Percentiles rank a stretch among this genome's conserved stretches.
phyloP scores from a whole-genome alignment of 139 green algal species.

The Auxenochlorella pyrenoidosa region DNA sequence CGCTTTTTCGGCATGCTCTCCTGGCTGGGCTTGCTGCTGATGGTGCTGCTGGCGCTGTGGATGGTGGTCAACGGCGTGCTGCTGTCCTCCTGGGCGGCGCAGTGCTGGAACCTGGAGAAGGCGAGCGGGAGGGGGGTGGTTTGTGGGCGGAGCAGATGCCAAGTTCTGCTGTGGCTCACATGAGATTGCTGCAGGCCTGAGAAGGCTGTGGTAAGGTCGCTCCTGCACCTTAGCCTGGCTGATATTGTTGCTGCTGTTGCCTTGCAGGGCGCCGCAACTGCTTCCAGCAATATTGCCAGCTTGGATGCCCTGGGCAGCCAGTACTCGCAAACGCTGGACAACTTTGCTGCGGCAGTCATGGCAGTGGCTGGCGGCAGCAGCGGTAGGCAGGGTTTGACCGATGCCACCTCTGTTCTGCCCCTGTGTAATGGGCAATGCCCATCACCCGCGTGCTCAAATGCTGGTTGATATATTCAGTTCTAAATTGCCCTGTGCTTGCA shows the following conservation, averaged over 20 bases:
- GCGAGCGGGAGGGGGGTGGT: neutral
- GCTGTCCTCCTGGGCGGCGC: conserved; percentile 12
- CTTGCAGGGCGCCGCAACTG: neutral
- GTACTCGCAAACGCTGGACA: neutral
- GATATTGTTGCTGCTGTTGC: neutral
- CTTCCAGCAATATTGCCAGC: neutral
- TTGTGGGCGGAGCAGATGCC: neutral
- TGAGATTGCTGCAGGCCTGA: no score
- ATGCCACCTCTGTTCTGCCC: no score
- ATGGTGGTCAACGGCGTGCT: neutral
- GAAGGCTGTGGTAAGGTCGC: neutral
- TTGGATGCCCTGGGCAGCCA: neutral
- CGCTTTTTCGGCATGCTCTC: conserved; percentile 1
- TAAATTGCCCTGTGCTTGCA: no score
- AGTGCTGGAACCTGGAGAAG: conserved; percentile 16
- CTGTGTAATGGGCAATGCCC: no score
- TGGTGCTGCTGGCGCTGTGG: conserved; percentile 26
- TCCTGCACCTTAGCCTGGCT: no score
- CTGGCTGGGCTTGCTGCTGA: conserved; percentile 4
- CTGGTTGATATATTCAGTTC: no score
- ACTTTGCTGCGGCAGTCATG: neutral
- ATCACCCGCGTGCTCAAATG: no score
- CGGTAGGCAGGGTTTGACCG: no score
- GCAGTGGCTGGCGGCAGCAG: neutral
- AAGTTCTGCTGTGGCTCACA: neutral